Evolutionary conservation across 768 basidiomycete species (phyloP), one percentile per base, ranked within the genome.

Genomic region (Podaxis sp.): DNA sequence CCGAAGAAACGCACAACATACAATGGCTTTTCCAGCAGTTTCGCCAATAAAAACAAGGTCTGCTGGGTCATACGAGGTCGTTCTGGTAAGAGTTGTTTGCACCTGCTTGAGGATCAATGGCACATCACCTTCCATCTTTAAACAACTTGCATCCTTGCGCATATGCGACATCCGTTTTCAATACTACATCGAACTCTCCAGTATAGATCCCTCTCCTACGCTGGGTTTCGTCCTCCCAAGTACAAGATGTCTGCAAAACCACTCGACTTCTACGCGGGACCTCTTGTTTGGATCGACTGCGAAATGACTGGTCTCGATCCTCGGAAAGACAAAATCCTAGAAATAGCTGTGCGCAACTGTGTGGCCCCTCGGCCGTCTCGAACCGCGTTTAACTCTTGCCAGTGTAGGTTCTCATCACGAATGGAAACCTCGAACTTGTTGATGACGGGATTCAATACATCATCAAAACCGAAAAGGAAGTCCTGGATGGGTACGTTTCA

Each of bases 271-370:
- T 66, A 73, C n/a, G 84, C 83, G 38, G 87, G 88, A 0, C 89
- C 91, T 9, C 74, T 93, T 60, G 87, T 93, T 6, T 89, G 92
- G 93, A 82, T 94, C 56, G 92, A 95, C 72, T 92, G 91, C 68
- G 92, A 95, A 76, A 95, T 94, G 84, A 93, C 92, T 2, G 92
- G 92, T 3, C 79, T 95, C 42, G 74, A 89, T 69, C 81, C 81
- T 3, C 78, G 80, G 53, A 86, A 75, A 44, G 89, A 93, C 74
- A 86, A 83, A 65, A 84, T 94, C 30, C 71, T 95, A 2, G 95
- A 96, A 74, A 90, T 96, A 69, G 90, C 89, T 11, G 90, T 87
- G 63, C 64, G 81, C 68, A 9, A 55, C 39, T 49, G 56, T 30
- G 39, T 30, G 39, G 4, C 4, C 12, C 9, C 11, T 46, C 49